These are phyloP conservation scores for Tephrocybe rancida DNA, from an alignment of 768 basidiomycete species.

Conservation along the genomic window DNA sequence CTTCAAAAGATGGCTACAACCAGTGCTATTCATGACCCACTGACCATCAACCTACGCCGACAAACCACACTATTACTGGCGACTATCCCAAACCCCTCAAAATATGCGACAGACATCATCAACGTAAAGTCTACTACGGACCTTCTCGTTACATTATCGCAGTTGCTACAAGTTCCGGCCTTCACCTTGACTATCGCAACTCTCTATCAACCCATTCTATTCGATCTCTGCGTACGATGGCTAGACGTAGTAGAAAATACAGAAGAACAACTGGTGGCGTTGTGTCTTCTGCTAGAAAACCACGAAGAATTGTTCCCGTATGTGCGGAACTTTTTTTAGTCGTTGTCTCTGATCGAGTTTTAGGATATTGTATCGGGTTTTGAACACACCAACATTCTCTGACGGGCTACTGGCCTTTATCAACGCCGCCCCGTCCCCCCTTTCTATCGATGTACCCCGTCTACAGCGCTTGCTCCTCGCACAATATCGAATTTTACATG, in stretches of 20 bases:
- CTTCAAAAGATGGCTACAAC: slow-evolving; percentile 15
- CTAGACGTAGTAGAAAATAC: slow-evolving; percentile 52
- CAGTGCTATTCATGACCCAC: slow-evolving; percentile 53
- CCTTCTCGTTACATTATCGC: slow-evolving; percentile 59
- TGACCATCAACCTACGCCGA: slow-evolving; percentile 56
- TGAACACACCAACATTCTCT: slow-evolving; percentile 42
- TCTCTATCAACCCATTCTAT: slow-evolving; percentile 73
- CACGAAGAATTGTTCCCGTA: slow-evolving; percentile 77
- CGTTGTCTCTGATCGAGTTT: slow-evolving; percentile 12
- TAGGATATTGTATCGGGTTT: slow-evolving; percentile 60
- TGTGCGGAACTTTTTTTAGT: slow-evolving; percentile 28
- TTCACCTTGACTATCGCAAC: slow-evolving; percentile 65
- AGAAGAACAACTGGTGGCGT: slow-evolving; percentile 56
- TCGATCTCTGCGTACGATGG: slow-evolving; percentile 86
- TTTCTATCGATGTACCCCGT: slow-evolving; percentile 41
- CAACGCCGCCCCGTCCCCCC: slow-evolving; percentile 27
- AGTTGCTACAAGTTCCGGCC: slow-evolving; percentile 59
- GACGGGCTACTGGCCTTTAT: slow-evolving; percentile 59
- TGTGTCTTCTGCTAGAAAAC: slow-evolving; percentile 65
- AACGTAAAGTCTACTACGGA: slow-evolving; percentile 39
- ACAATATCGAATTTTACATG: slow-evolving; percentile 79
- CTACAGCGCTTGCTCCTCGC: slow-evolving; percentile 75
- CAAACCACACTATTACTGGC: slow-evolving; percentile 53
- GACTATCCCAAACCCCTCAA: slow-evolving; percentile 43
- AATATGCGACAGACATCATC: slow-evolving; percentile 38